Evolutionary conservation across 345 rosid genomes (phyloP), one percentile per base, ranked within the genome.

Genomic region (Brassica nigra): DNA sequence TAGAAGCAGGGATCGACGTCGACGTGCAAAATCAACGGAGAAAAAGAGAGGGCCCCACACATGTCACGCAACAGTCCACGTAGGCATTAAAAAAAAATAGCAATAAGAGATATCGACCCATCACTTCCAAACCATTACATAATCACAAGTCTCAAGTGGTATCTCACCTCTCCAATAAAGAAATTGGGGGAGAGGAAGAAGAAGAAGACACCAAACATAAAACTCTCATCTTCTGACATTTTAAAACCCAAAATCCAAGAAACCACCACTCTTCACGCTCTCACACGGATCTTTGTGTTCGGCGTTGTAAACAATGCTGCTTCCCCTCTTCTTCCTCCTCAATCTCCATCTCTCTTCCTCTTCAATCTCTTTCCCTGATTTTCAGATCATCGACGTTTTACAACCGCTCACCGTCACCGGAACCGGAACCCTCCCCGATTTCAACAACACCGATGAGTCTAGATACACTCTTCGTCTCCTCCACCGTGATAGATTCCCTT

Each of bases 401-500:
- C 80, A 66, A 10, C 70, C 80, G 44, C 77, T 76, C 15, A 2
- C 77, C 77, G 8, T 80, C 75, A 80, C 80, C 20, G 30, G 12
- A 2, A 33, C 80, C 20, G 30, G 16, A 6, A 34, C 80, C 29
- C 55, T 71, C 18, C 70, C 76, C 23, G 76, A 68, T 36, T 74
- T 75, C 74, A 81, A 81, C 74, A 6, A 16, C 27, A 76, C 80
- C 73, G 6, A 63, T 15, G 80, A 36, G 4, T 66, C 77, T 12
- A 71, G 62, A 33, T 68, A 83, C 86, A 82, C 83, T 73, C 83
- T 91, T 10, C 84, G 74, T 34, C 92, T 95, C 8, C 69, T 93
- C 27, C 99, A 90, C 74, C 85, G 99, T 52, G 97, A 95, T 71
- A 83, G 64, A 49, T 18, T 89, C 2, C 31, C 87, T 4, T 67